These are phyloP conservation scores for Cercospora sojina DNA, from an alignment of 2,329 filamentous ascomycete species.

Conservation along the genomic window DNA sequence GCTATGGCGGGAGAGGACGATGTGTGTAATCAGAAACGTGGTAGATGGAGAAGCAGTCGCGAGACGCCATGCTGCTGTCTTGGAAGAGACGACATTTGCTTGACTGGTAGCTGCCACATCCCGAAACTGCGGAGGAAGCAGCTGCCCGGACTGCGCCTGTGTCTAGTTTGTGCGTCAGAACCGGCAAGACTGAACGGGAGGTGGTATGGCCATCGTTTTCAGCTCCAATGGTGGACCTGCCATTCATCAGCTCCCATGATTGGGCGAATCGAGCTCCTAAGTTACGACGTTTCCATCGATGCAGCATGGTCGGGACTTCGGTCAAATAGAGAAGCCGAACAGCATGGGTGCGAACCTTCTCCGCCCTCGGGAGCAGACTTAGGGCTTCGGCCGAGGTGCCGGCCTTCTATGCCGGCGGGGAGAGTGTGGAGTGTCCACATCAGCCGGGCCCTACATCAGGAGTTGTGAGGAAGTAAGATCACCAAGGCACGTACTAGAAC, in stretches of 20 bases:
- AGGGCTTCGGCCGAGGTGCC: conserved; percentile 14
- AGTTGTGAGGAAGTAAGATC: background rate
- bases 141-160: background rate
- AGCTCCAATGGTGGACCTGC: background rate
- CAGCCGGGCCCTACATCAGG: background rate
- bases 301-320: background rate
- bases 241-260: background rate
- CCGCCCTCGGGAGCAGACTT: background rate
- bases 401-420: background rate
- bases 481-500: background rate
- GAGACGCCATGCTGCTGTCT: background rate
- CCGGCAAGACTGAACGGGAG: background rate
- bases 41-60: background rate
- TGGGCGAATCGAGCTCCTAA: background rate
- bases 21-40: background rate
- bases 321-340: background rate
- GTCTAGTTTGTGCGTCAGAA: background rate
- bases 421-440: conserved; percentile 1
- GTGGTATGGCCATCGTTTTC: background rate
- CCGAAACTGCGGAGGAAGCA: background rate
- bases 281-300: background rate
- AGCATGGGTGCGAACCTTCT: background rate
- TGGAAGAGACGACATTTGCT: background rate
- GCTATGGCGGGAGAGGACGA: background rate
- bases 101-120: background rate